Evolutionary conservation across 371 early-diverging fungal species (phyloP), one percentile per base, ranked within the genome.

Genomic region (Mucor lusitanicus): DNA sequence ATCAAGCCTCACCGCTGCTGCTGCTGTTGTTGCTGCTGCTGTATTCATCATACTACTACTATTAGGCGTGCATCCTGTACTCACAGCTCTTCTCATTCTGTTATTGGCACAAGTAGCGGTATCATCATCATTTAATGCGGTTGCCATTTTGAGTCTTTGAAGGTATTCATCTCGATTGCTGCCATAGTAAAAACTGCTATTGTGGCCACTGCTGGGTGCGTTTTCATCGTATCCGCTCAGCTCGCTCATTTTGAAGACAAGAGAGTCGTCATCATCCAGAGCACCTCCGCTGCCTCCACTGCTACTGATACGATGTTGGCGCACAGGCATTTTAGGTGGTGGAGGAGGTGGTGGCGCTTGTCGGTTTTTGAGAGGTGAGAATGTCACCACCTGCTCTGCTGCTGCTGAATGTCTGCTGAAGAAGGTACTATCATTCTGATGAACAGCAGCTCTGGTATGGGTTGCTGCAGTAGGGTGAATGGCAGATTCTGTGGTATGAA

Each of bases 211-310:
- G 32, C 15, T 39, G 7, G 23, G 42, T 9, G 28, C 33, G 33
- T 40, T 56, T 5, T 66, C 60, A 40, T 60, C 66, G 8, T 40
- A 53, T 23, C 15, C 62, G 37, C 62, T 75, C 30, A 78, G 67
- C 39, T 83, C 84, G 44, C 84, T 83, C 81, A 83, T 83, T 40
- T 74, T 72, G 61, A 83, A 83, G 30, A 83, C 76, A 25, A 81
- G 70, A 13, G 81, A 83, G 63, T 83, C 84, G 57, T 81, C 81
- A 53, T 81, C 84, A 65, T 81, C 62, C 13, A 59, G 2, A 15
- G 15, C 21, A 0, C 58, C 83, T 28, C 30, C n/a, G 6, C 39
- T 42, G 7, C 17, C 17, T 3, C 53, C 27, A 15, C 53, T 53
- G 19, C 46, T 44, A 3, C 23, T 46, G 27, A n/a, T 39, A 27